Evolutionary conservation across 371 early-diverging fungal species (phyloP).

Genomic region (Apophysomyces trapeziformis): DNA sequence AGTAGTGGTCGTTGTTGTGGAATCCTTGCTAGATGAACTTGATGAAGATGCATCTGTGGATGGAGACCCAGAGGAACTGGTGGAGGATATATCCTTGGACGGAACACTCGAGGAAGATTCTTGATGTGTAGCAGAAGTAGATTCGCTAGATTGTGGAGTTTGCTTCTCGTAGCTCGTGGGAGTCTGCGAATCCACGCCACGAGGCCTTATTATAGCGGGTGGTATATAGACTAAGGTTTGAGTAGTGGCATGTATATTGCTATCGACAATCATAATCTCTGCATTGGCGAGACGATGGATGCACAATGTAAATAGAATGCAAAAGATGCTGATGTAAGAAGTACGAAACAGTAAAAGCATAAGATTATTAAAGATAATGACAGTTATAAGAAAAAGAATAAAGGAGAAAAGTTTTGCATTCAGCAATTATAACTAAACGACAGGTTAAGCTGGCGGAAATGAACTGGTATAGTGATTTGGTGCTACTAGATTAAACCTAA

Average conservation of each 20-base stretch:
- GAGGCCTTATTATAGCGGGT: background rate
- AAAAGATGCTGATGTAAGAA: background rate
- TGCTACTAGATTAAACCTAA: slow-evolving; percentile 6
- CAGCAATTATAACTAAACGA: background rate
- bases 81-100: background rate
- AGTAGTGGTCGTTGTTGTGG: background rate
- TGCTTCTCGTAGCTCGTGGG: background rate
- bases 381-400: background rate
- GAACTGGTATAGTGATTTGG: slow-evolving; percentile 3
- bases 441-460: background rate
- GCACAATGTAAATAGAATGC: background rate
- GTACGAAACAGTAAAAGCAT: background rate
- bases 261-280: background rate
- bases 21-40: background rate
- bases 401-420: background rate
- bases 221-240: background rate
- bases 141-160: no score
- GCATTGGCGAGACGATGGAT: background rate
- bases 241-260: background rate
- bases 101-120: no score
- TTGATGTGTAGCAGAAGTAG: no score
- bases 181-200: background rate
- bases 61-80: background rate
- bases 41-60: background rate
- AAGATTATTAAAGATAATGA: background rate